Percentiles rank a stretch among this genome's conserved stretches.
Evolutionary conservation across 1,284 basidiomycete genomes (phyloP).

Genomic region (Neonothopanus nambi): DNA sequence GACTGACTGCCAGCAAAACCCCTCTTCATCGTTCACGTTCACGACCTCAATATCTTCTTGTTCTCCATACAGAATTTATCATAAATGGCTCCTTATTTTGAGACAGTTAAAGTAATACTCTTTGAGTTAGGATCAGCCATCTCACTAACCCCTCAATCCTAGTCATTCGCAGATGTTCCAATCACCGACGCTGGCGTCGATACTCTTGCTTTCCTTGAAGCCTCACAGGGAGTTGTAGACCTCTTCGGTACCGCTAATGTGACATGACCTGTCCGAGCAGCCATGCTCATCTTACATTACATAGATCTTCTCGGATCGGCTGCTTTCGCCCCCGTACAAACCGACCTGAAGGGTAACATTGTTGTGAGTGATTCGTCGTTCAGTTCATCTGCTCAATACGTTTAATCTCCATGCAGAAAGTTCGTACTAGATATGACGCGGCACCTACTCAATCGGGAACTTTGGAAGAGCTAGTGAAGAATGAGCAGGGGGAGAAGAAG

Average conservation of each 20-base stretch:
- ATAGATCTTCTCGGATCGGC: slow-evolving; percentile 89
- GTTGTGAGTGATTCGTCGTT: slow-evolving; percentile 48
- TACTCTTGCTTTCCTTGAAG: slow-evolving; percentile 87
- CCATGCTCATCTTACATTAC: background rate
- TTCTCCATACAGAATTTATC: slow-evolving; percentile 10
- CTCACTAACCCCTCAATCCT: background rate
- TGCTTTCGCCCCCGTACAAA: slow-evolving; percentile 85
- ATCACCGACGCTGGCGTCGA: slow-evolving; percentile 88
- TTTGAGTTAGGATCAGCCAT: background rate
- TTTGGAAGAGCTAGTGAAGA: slow-evolving; percentile 82
- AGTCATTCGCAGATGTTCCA: slow-evolving; percentile 92
- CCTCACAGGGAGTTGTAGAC: slow-evolving; percentile 85
- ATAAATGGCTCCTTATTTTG: slow-evolving; percentile 83
- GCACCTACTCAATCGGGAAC: slow-evolving; percentile 70
- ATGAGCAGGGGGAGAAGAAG: slow-evolving; percentile 89
- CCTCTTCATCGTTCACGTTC: slow-evolving; percentile 8
- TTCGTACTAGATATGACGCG: slow-evolving; percentile 76
- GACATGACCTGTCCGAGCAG: too few species aligned
- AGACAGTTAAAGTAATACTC: slow-evolving; percentile 71
- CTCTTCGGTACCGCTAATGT: slow-evolving; percentile 78
- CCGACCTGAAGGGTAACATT: slow-evolving; percentile 93
- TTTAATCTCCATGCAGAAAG: slow-evolving; percentile 64
- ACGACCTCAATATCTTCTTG: slow-evolving; percentile 1
- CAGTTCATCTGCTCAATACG: slow-evolving; percentile 4
- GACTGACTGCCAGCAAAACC: slow-evolving; percentile 7